Conservation (phyloP, 208 protist genomes). For the Trypanosomatidae sp. region DNA sequence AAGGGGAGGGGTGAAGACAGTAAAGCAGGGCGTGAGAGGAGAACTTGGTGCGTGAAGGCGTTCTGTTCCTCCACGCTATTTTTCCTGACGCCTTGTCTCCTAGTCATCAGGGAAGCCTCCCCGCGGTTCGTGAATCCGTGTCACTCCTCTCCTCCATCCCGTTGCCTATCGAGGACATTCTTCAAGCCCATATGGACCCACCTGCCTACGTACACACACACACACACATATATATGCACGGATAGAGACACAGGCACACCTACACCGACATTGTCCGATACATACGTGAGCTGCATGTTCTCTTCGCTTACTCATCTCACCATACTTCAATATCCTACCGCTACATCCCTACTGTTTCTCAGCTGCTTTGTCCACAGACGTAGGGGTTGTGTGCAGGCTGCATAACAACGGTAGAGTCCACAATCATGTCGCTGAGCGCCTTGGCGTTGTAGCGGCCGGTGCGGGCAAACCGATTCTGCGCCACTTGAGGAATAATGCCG, state of each 20-base stretch:
- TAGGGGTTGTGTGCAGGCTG: slow-evolving; percentile 1
- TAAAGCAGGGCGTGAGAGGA: neutral
- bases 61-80: neutral
- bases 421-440: slow-evolving; percentile 42
- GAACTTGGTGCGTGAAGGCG: neutral
- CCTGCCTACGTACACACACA: neutral
- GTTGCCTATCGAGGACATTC: neutral
- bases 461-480: slow-evolving; percentile 24
- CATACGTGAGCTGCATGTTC: neutral
- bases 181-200: neutral
- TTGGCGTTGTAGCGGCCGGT: slow-evolving; percentile 46
- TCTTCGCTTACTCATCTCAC: neutral
- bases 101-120: neutral
- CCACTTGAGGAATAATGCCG: slow-evolving; percentile 28
- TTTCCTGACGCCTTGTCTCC: neutral
- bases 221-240: neutral
- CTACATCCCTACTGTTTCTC: neutral
- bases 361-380: neutral
- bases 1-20: neutral
- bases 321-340: neutral
- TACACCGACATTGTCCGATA: neutral
- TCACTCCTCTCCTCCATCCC: neutral
- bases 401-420: slow-evolving; percentile 32
- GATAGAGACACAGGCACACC: neutral
- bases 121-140: neutral